Evolutionary conservation across 2,329 filamentous ascomycete genomes (phyloP), one percentile per base, ranked within the genome.

Genomic region (Ophiostoma himal-ulmi): DNA sequence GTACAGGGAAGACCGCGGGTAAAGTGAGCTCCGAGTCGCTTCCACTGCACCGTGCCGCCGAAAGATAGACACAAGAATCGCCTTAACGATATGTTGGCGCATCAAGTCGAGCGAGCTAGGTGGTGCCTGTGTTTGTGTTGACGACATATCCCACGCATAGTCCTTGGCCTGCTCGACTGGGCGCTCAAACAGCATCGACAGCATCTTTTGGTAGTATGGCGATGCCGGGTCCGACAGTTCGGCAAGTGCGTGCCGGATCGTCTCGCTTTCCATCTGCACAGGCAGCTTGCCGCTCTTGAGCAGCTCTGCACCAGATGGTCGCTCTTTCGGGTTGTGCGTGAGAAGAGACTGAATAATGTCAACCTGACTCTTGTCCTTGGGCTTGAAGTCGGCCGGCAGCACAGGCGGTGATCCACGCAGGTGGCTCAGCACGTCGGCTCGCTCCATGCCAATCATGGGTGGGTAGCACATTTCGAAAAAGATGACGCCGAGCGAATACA

Each of bases 401-500:
- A 82, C 79, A 54, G 93, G 89, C 14, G 88, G 83, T 54, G 87
- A 86, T 74, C 88, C 85, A 65, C 92, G 86, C 60, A 97, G 83
- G 70, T 85, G 82, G 69, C 90, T 85, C 37, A 97, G 83, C 4
- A 89, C 85, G 68, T 84, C 80, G 1, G 85, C 86, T 73, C 88
- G 84, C 75, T 90, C 85, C 86, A 90, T 89, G 5, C 87, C 88
- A 13, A 83, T 74, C 77, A 89, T 83, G 0, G 87, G 83, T 44
- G 83, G 80, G 74, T 89, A 94, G 76, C 91, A 96, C 95, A 99
- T 99, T 79, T 99, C 95, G 75, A 97, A 98, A 81, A 99, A 96
- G 71, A 99, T 98, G 73, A 99, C 91, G 0, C 95, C 95, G 60
- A 99, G 84, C 0, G 94, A 97, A 78, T 95, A 99, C 94, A 99